phyloP scores from a whole-genome alignment of 129 eudicot genomes.

The Sambucus nigra region DNA sequence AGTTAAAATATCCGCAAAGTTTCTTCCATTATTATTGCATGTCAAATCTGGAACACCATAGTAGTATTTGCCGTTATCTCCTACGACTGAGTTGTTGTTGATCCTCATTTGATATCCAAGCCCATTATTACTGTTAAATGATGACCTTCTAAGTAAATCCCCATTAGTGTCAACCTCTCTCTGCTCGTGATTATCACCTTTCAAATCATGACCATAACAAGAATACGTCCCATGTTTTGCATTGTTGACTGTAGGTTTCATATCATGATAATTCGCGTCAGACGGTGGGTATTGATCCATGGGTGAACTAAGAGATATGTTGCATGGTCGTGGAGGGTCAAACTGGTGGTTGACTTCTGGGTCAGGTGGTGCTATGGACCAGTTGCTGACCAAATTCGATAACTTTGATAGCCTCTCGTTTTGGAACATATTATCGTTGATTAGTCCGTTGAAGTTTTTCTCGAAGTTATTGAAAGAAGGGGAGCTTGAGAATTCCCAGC shows the following conservation, averaged over 20 bases:
- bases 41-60: conserved; percentile 19
- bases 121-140: conserved; percentile 7
- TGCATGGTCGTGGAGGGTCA: conserved; percentile 18
- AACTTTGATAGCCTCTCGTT: conserved; percentile 17
- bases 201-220: conserved; percentile 19
- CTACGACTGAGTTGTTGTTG: conserved; percentile 17
- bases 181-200: conserved; percentile 24
- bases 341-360: conserved; percentile 31
- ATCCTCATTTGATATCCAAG: conserved; percentile 25
- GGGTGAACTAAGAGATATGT: conserved; percentile 9
- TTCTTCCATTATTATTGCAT: conserved; percentile 28
- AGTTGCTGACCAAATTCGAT: conserved; percentile 20
- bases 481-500: conserved; percentile 39
- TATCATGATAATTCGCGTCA: not conserved
- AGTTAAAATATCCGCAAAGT: conserved; percentile 32
- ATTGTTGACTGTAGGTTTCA: not conserved
- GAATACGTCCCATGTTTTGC: not conserved
- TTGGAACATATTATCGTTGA: conserved; percentile 26
- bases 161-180: conserved; percentile 16
- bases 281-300: conserved; percentile 9
- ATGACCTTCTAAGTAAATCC: conserved; percentile 15
- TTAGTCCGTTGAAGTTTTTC: conserved; percentile 22
- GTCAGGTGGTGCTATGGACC: conserved; percentile 36
- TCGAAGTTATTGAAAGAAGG: conserved; percentile 28
- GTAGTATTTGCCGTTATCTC: conserved; percentile 28